These are phyloP conservation scores for Lasiosphaeria hispida DNA, from an alignment of 495 filamentous ascomycete species.

Conservation along the genomic window DNA sequence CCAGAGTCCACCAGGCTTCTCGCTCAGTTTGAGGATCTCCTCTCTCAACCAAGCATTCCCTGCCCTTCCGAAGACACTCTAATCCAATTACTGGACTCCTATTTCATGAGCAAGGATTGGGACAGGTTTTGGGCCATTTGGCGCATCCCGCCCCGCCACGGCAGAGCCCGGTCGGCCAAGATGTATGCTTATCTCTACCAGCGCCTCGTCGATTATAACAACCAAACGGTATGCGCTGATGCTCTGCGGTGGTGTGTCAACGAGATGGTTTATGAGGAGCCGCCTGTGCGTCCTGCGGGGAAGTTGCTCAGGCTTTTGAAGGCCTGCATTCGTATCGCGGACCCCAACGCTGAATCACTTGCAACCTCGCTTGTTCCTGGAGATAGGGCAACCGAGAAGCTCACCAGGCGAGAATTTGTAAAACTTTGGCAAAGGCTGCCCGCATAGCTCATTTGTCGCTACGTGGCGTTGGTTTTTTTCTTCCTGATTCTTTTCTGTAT, in stretches of 20 bases:
- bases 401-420: constrained; percentile 14
- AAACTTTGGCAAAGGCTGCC: too few species aligned
- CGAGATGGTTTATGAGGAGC: constrained; percentile 59
- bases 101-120: constrained; percentile 44
- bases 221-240: constrained; percentile 42
- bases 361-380: background rate
- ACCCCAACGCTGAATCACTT: constrained; percentile 41
- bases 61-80: constrained; percentile 49
- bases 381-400: background rate
- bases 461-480: too few species aligned
- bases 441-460: too few species aligned
- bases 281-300: constrained; percentile 47
- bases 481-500: too few species aligned
- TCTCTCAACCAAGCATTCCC: constrained; percentile 32
- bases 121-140: constrained; percentile 61
- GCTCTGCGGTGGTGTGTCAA: constrained; percentile 51
- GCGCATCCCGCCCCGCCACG: constrained; percentile 52
- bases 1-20: constrained; percentile 17
- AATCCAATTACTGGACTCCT: constrained; percentile 46
- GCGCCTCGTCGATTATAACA: constrained; percentile 46
- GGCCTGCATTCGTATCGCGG: constrained; percentile 52
- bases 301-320: constrained; percentile 39
- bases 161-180: constrained; percentile 46
- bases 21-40: constrained; percentile 25
- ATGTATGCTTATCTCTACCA: constrained; percentile 59